Percentiles rank a stretch among this genome's conserved stretches.
Conservation (phyloP, 345 rosid genomes). For the Eucalyptus pauciflora region DNA sequence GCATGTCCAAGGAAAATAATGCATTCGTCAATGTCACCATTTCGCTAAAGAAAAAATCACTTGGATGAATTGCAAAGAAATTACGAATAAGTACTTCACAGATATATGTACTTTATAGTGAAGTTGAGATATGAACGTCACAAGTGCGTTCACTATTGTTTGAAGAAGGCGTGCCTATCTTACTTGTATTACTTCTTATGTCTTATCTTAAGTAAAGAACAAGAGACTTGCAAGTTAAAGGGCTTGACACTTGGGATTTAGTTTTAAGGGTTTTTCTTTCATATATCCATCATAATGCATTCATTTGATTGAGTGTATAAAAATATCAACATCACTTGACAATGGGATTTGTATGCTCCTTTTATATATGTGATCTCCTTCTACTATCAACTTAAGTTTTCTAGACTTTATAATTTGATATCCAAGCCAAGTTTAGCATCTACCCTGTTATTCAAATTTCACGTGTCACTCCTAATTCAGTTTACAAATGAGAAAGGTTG, state of each 20-base stretch:
- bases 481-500: neutral
- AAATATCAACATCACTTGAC: neutral
- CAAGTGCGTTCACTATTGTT: neutral
- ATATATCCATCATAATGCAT: neutral
- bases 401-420: no score
- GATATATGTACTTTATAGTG: neutral
- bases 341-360: neutral
- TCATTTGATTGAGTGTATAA: neutral
- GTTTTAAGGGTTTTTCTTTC: neutral
- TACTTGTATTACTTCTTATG: neutral
- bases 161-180: neutral
- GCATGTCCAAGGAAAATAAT: neutral
- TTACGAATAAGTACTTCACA: neutral
- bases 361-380: no score
- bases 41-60: neutral
- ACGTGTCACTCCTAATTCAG: no score
- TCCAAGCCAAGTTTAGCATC: rapidly evolving
- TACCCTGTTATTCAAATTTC: no score
- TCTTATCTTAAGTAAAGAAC: neutral
- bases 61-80: neutral
- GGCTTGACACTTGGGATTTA: neutral
- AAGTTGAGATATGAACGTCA: neutral
- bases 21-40: neutral
- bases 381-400: no score
- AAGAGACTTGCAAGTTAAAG: neutral